phyloP scores from a whole-genome alignment of 176 grass and related monocot genomes.

The Secale cereale region DNA sequence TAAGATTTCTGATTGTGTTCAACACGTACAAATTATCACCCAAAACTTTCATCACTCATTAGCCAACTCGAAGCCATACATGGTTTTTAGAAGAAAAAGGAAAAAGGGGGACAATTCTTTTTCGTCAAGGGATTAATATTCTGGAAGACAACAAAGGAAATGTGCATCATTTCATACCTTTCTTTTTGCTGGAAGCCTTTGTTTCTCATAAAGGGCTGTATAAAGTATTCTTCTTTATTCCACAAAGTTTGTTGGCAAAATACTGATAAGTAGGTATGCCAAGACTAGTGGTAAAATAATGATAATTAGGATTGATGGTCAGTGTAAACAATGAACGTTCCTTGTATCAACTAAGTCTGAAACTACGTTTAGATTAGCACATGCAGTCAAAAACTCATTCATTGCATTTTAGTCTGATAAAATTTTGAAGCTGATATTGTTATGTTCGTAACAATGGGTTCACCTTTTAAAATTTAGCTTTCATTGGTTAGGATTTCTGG shows the following conservation, averaged over 20 bases:
- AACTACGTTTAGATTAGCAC: background rate
- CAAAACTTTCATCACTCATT: conserved; percentile 2
- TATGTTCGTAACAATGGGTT: background rate
- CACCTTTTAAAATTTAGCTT: background rate
- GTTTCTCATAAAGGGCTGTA: background rate
- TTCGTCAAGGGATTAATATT: background rate
- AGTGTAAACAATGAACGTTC: no score
- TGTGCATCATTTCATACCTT: background rate
- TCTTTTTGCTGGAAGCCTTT: conserved; percentile 11
- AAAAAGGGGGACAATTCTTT: background rate
- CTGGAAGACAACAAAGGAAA: background rate
- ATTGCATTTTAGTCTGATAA: background rate
- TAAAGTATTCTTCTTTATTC: background rate
- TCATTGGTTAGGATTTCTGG: background rate
- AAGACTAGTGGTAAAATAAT: no score
- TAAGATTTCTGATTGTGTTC: conserved; percentile 46
- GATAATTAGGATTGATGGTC: no score
- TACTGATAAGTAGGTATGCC: background rate
- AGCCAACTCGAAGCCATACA: background rate
- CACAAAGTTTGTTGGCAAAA: background rate
- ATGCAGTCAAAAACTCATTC: background rate
- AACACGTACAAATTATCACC: conserved; percentile 9
- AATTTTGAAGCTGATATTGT: background rate
- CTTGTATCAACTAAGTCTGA: background rate
- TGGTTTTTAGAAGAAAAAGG: background rate